Evolutionary conservation across 768 basidiomycete genomes (phyloP).

Genomic region (Boletus sp.): DNA sequence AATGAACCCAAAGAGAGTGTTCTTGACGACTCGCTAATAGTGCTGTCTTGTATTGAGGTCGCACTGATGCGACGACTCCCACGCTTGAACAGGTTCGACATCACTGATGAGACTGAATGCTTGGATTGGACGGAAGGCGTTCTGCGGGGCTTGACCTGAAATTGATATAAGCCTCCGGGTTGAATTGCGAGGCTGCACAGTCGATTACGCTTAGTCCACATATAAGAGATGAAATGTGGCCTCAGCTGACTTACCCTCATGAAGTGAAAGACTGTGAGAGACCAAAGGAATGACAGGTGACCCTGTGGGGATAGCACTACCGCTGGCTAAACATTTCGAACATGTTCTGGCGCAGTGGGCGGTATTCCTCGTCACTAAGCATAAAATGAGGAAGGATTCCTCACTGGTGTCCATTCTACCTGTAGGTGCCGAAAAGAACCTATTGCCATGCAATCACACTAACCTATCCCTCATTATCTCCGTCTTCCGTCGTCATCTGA

Average conservation of each 20-base stretch:
- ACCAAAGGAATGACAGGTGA: constrained; percentile 58
- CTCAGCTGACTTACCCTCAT: constrained; percentile 10
- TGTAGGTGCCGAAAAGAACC: constrained; percentile 23
- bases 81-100: constrained; percentile 53
- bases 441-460: too few species aligned
- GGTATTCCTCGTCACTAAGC: constrained; percentile 80
- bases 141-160: too few species aligned
- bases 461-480: too few species aligned
- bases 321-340: constrained; percentile 75
- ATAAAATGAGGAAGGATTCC: constrained; percentile 2
- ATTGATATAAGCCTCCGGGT: constrained; percentile 26
- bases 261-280: constrained; percentile 31
- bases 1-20: constrained; percentile 33
- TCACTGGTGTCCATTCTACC: background rate
- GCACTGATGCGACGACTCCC: constrained; percentile 37
- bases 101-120: too few species aligned
- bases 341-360: constrained; percentile 76
- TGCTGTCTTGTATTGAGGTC: constrained; percentile 44
- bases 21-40: constrained; percentile 44
- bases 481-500: too few species aligned
- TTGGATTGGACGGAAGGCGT: too few species aligned
- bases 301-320: constrained; percentile 59
- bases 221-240: background rate
- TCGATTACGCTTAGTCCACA: constrained; percentile 8
- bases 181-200: constrained; percentile 18